These are phyloP conservation scores for Polytolypa hystricis DNA, from an alignment of 2,329 filamentous ascomycete genomes.

Conservation along the genomic window DNA sequence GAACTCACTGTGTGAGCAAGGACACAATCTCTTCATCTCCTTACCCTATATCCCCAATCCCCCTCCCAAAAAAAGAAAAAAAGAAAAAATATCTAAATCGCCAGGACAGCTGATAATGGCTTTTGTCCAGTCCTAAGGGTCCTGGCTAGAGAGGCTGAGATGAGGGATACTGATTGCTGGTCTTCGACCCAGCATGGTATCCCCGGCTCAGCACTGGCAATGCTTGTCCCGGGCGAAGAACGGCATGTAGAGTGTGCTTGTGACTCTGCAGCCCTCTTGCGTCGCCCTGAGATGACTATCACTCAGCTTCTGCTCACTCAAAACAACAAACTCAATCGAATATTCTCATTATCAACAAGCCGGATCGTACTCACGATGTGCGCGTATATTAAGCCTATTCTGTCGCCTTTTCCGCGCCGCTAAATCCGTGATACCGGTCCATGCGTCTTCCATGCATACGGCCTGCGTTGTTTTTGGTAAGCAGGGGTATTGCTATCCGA, in stretches of 20 bases:
- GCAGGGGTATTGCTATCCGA: slow-evolving; percentile 23
- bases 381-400: slow-evolving; percentile 38
- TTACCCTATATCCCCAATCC: too few species aligned
- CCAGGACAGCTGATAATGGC: too few species aligned
- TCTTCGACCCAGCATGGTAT: slow-evolving; percentile 27
- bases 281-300: slow-evolving; percentile 22
- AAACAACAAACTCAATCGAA: too few species aligned
- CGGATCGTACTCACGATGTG: slow-evolving; percentile 29
- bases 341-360: slow-evolving; percentile 4
- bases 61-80: too few species aligned
- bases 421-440: slow-evolving; percentile 36
- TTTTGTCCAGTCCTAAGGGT: too few species aligned
- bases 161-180: slow-evolving; percentile 21
- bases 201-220: slow-evolving; percentile 19
- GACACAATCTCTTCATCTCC: too few species aligned
- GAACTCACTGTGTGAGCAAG: too few species aligned
- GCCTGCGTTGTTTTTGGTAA: slow-evolving; percentile 27
- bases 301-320: too few species aligned
- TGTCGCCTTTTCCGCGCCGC: slow-evolving; percentile 33
- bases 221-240: slow-evolving; percentile 10
- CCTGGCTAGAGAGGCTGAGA: slow-evolving; percentile 21
- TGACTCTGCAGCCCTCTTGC: slow-evolving; percentile 18
- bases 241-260: slow-evolving; percentile 12
- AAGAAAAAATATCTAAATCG: too few species aligned
- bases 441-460: slow-evolving; percentile 32